Percentiles rank a stretch among this genome's conserved stretches.
Evolutionary conservation across 140 eudicot species (phyloP).

Genomic region (Anethum foeniculum): DNA sequence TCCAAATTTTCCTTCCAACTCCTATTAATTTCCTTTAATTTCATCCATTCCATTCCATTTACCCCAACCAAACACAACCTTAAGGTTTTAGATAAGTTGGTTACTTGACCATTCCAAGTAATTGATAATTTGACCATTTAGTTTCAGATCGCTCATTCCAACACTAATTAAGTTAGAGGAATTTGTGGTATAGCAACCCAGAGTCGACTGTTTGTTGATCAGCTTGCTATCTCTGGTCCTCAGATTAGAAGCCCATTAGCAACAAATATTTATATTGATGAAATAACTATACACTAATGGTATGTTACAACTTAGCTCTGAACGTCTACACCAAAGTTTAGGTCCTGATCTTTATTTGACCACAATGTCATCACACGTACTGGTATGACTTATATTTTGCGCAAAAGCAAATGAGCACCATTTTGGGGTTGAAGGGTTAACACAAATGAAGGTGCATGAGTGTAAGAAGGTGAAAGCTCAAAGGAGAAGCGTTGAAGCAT

Average conservation of each 20-base stretch:
- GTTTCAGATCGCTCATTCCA: neutral
- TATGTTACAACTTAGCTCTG: neutral
- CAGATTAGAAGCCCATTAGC: neutral
- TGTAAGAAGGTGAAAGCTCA: slow-evolving; percentile 14
- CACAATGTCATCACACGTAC: neutral
- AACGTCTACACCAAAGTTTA: neutral
- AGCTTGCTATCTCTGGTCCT: neutral
- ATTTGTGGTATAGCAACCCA: too few relatives aligned
- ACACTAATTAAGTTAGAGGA: neutral
- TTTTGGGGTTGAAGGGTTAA: slow-evolving; percentile 8
- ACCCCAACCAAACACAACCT: too few relatives aligned
- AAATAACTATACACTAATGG: neutral
- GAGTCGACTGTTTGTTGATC: too few relatives aligned
- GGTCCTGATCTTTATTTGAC: neutral
- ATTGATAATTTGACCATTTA: neutral
- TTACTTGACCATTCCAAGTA: too few relatives aligned
- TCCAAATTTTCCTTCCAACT: too few relatives aligned
- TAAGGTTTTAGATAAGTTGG: too few relatives aligned
- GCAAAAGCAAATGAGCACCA: slow-evolving; percentile 26
- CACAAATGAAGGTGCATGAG: slow-evolving; percentile 31
- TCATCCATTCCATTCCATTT: too few relatives aligned
- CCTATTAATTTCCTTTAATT: too few relatives aligned
- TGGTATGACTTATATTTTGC: slow-evolving; percentile 19
- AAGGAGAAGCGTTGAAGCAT: slow-evolving; percentile 14
- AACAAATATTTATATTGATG: neutral